Conservation (phyloP, 371 early-diverging fungal species). For the Mortierella sp. region DNA sequence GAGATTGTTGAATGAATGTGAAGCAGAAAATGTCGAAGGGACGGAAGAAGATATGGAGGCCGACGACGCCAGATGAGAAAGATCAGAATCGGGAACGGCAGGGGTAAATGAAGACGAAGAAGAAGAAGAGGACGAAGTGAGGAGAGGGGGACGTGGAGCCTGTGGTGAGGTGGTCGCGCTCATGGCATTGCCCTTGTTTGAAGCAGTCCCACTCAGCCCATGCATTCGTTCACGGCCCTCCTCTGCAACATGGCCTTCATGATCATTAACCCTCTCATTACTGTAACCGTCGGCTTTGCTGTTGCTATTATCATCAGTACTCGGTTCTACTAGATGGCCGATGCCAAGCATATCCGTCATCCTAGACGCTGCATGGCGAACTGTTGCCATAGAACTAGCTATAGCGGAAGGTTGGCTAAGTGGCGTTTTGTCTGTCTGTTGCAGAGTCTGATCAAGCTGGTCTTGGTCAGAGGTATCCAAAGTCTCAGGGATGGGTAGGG, state of each 20-base stretch:
- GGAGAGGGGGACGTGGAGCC: not conserved
- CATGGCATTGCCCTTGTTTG: not conserved
- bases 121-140: not conserved
- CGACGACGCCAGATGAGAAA: not conserved
- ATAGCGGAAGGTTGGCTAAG: not conserved
- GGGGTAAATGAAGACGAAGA: not conserved
- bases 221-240: too few relatives aligned
- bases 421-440: not conserved
- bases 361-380: constrained; percentile 8
- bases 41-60: not conserved
- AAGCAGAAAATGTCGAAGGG: not conserved
- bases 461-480: not conserved
- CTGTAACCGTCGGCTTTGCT: not conserved
- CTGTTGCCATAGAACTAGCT: not conserved
- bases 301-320: too few relatives aligned
- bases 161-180: not conserved
- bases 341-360: constrained; percentile 15
- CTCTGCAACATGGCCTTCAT: not conserved
- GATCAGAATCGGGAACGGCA: too few relatives aligned
- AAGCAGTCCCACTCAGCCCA: constrained; percentile 1
- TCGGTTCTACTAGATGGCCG: too few relatives aligned
- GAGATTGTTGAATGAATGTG: not conserved
- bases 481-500: not conserved
- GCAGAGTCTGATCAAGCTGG: too few relatives aligned
- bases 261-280: not conserved